phyloP scores from a whole-genome alignment of 192 early-diverging fungal genomes.

The Entophlyctis helioformis region DNA sequence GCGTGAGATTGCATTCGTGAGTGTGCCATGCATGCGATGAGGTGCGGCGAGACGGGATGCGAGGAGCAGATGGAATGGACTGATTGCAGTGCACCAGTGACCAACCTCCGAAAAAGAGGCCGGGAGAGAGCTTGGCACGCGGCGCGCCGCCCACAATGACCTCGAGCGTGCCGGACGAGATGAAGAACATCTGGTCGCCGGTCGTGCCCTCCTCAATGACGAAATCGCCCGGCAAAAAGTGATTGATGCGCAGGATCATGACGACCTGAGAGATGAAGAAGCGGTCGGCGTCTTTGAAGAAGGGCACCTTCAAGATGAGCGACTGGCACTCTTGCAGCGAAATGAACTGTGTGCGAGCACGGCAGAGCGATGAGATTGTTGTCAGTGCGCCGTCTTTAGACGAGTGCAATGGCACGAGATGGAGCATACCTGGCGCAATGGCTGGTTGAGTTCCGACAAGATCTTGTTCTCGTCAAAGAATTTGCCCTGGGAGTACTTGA shows the following conservation, averaged over 20 bases:
- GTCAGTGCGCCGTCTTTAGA: no score
- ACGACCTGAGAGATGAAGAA: conserved; percentile 8
- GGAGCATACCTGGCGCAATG: conserved; percentile 26
- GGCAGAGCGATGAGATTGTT: no score
- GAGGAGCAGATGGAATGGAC: no score
- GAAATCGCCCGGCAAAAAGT: conserved; percentile 13
- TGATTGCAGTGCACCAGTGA: no score
- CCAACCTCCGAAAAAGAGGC: conserved; percentile 19
- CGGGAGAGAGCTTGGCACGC: conserved; percentile 5
- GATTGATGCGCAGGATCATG: conserved; percentile 4
- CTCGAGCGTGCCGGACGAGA: conserved; percentile 10
- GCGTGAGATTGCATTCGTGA: no score
- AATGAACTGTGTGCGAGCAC: conserved; percentile 4
- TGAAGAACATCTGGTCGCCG: conserved; percentile 22
- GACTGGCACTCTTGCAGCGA: conserved; percentile 5
- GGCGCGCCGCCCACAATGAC: conserved; percentile 4
- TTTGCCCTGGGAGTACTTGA: conserved; percentile 35
- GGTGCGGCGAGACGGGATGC: no score
- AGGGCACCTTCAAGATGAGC: conserved; percentile 6
- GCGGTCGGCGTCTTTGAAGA: conserved; percentile 12
- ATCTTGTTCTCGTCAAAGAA: conserved; percentile 35
- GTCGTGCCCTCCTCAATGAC: conserved; percentile 13
- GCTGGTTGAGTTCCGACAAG: conserved; percentile 29
- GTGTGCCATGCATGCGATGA: no score
- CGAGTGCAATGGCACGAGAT: no score